Conservation (phyloP, 129 eudicot species). For the Chrysanthemum lavandulifolium region DNA sequence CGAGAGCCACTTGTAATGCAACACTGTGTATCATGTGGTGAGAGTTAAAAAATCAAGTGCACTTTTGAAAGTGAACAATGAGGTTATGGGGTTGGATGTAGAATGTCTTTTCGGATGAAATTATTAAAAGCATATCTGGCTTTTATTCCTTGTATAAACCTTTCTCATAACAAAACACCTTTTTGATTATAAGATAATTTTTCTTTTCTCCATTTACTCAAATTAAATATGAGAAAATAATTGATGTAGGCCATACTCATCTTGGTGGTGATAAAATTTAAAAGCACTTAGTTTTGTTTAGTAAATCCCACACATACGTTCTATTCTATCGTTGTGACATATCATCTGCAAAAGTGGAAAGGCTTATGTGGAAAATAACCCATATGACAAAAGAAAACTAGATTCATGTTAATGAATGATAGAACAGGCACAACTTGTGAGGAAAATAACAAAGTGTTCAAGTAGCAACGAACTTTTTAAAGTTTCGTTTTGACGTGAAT, state of each 20-base stretch:
- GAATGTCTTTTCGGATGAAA: slow-evolving; percentile 35
- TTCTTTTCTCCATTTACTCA: not conserved
- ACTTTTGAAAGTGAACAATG: slow-evolving; percentile 25
- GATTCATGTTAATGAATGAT: too few species aligned
- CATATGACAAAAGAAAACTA: too few species aligned
- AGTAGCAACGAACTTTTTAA: too few species aligned
- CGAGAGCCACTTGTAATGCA: slow-evolving; percentile 14
- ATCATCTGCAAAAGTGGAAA: too few species aligned
- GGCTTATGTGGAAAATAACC: too few species aligned
- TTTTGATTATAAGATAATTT: not conserved
- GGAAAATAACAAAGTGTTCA: too few species aligned
- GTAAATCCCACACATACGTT: not conserved
- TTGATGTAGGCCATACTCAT: not conserved
- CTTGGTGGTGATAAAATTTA: not conserved
- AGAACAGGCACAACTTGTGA: too few species aligned
- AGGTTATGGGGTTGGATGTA: slow-evolving; percentile 23
- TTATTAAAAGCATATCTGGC: slow-evolving; percentile 38
- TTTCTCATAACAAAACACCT: slow-evolving; percentile 20
- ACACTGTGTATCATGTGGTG: slow-evolving; percentile 28
- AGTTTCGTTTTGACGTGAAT: too few species aligned
- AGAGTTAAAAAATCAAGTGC: slow-evolving; percentile 28
- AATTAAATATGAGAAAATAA: slow-evolving; percentile 4
- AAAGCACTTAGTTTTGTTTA: not conserved
- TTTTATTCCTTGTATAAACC: slow-evolving; percentile 25
- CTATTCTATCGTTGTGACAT: not conserved